Evolutionary conservation across 1,284 basidiomycete genomes (phyloP).

Genomic region (Malassezia psittaci): DNA sequence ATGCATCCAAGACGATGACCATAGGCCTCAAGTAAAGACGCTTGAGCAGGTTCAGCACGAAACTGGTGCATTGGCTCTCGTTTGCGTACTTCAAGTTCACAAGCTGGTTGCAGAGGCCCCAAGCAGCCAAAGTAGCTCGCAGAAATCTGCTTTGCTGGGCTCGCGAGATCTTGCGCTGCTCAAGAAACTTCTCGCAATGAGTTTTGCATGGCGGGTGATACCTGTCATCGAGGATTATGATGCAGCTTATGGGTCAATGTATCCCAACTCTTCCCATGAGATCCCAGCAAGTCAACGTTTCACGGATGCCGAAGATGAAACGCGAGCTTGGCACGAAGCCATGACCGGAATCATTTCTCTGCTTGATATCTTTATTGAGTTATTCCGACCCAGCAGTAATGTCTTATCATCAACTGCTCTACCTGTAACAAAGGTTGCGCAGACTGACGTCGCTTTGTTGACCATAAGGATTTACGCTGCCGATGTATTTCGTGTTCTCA

Average conservation of each 20-base stretch:
- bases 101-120: neutral
- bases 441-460: conserved; percentile 11
- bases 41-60: neutral
- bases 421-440: neutral
- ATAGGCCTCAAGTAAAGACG: too few relatives aligned
- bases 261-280: neutral
- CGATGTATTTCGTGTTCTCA: conserved; percentile 9
- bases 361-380: neutral
- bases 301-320: neutral
- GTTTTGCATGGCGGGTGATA: conserved; percentile 7
- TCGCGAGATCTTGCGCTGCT: conserved; percentile 5
- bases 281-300: neutral
- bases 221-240: conserved; percentile 1
- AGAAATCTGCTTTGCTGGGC: conserved; percentile 4
- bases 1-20: too few relatives aligned
- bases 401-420: neutral
- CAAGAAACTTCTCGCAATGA: conserved; percentile 8
- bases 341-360: neutral
- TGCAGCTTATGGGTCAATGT: neutral
- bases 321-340: neutral
- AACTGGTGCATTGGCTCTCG: conserved; percentile 1
- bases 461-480: conserved; percentile 7
- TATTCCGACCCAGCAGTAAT: neutral
- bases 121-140: neutral
- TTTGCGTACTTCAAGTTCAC: neutral